Evolutionary conservation across 805 yeast genomes (phyloP).

Genomic region (Starmerella potacharoeniae): DNA sequence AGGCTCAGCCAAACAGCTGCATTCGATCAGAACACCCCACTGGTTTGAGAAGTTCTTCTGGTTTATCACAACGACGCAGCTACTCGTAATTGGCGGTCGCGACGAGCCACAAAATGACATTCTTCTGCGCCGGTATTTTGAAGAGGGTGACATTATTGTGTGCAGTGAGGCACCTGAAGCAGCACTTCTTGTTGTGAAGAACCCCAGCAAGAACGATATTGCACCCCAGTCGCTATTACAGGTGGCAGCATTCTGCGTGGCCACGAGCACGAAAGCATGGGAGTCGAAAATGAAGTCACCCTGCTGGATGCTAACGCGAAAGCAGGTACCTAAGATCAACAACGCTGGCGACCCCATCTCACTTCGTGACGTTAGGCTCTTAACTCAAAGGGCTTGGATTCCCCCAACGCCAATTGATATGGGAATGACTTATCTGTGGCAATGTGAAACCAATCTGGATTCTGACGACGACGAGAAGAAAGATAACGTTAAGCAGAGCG

Average conservation of each 20-base stretch:
- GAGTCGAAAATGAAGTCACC: slow-evolving; percentile 68
- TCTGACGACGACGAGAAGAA: slow-evolving; percentile 23
- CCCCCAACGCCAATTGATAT: slow-evolving; percentile 70
- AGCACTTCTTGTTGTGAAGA: slow-evolving; percentile 66
- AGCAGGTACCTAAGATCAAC: slow-evolving; percentile 50
- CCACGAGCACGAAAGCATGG: slow-evolving; percentile 72
- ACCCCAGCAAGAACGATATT: slow-evolving; percentile 50
- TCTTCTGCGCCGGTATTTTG: slow-evolving; percentile 66
- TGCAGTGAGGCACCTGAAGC: slow-evolving; percentile 65
- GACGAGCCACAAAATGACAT: slow-evolving; percentile 71
- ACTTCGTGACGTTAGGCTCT: slow-evolving; percentile 49
- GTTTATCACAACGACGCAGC: slow-evolving; percentile 79
- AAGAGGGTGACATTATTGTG: slow-evolving; percentile 59
- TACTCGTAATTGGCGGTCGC: slow-evolving; percentile 74
- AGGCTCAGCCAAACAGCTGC: slow-evolving; percentile 31
- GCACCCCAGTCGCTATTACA: slow-evolving; percentile 84
- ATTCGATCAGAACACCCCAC: slow-evolving; percentile 55
- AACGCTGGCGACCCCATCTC: slow-evolving; percentile 42
- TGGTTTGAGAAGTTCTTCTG: slow-evolving; percentile 94
- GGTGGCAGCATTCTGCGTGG: slow-evolving; percentile 76
- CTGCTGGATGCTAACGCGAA: slow-evolving; percentile 74
- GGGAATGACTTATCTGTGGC: slow-evolving; percentile 81
- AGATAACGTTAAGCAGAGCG: not conserved
- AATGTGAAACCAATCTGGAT: slow-evolving; percentile 45
- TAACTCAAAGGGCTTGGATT: slow-evolving; percentile 43